Evolutionary conservation across 495 filamentous ascomycete genomes (phyloP).

Genomic region (Annulohypoxylon stygium): DNA sequence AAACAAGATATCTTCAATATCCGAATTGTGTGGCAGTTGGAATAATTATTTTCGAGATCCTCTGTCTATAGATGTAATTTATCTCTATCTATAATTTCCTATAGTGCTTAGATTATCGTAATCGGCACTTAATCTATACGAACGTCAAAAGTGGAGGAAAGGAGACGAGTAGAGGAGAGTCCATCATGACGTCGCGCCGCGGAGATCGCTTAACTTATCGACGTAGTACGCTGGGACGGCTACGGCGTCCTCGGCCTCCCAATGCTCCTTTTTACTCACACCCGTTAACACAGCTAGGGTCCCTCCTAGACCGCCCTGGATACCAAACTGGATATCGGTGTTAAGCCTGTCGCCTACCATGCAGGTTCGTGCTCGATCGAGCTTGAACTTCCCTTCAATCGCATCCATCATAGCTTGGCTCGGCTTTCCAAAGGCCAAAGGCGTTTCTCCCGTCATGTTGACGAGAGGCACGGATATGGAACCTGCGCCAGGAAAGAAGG

Average conservation of each 20-base stretch:
- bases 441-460: conserved; percentile 77
- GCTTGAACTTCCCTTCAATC: conserved; percentile 92
- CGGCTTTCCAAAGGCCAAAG: conserved; percentile 88
- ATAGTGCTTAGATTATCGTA: conserved; percentile 3
- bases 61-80: conserved; percentile 7
- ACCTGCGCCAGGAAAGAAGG: conserved; percentile 93
- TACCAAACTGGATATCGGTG: conserved; percentile 95
- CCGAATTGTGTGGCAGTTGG: not conserved
- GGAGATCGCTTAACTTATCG: conserved; percentile 84
- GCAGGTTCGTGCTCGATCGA: conserved; percentile 86
- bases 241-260: conserved; percentile 70
- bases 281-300: conserved; percentile 94
- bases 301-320: conserved; percentile 90
- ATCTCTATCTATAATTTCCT: conserved; percentile 19
- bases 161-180: not conserved
- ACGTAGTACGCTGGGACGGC: conserved; percentile 83
- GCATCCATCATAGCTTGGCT: conserved; percentile 99
- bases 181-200: conserved; percentile 48
- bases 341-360: conserved; percentile 97
- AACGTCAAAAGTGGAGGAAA: not conserved
- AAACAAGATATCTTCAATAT: not conserved
- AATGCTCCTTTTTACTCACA: conserved; percentile 84
- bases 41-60: not conserved
- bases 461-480: conserved; percentile 82
- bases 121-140: conserved; percentile 8